Evolutionary conservation across 176 grass and related monocot species (phyloP), one percentile per base, ranked within the genome.

Genomic region (Zizania latifolia): DNA sequence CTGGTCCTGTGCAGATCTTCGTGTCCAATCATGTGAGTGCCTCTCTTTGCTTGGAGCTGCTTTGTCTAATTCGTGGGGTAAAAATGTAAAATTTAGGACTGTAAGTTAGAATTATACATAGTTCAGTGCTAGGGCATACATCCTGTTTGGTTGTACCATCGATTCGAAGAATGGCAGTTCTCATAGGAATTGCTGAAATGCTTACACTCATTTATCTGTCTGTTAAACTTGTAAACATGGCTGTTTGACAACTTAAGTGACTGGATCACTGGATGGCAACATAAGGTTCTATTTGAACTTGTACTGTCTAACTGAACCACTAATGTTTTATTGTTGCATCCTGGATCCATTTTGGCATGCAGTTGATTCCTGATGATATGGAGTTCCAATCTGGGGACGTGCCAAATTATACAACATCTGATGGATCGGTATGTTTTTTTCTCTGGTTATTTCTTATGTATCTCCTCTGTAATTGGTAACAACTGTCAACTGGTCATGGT

Each of bases 301-400:
- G 8, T 15, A 15, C 22, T 72, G 6, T 34, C 54, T 44, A 15
- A 1, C 34, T 28, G 17, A n/a, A n/a, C n/a, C n/a, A 33, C 13
- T 76, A 39, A 30, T 50, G 21, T 10, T 72, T 59, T 70, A 12
- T 46, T 48, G 9, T 10, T 62, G 2, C 72, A 15, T 16, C 5
- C 61, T 77, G 17, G 1, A 59, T 54, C 43, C 44, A 12, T 62
- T 78, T 61, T 32, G 68, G 10, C 61, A 37, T 71, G 45, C 73
- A 99, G 95, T 83, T 98, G 81, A 94, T 98, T 64, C 91, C 94
- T 19, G 94, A 98, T 12, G 94, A 98, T 68, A 98, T 98, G 91
- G 91, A 98, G 63, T 98, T 93, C 67, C 89, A 92, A 17, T 86
- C 86, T 0, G 91, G 94, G 65, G 94, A 98, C 38, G 78, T 92